Base-by-base conservation (phyloP, 352 stramenopile genomes). In the Phytophthora sojae region DNA sequence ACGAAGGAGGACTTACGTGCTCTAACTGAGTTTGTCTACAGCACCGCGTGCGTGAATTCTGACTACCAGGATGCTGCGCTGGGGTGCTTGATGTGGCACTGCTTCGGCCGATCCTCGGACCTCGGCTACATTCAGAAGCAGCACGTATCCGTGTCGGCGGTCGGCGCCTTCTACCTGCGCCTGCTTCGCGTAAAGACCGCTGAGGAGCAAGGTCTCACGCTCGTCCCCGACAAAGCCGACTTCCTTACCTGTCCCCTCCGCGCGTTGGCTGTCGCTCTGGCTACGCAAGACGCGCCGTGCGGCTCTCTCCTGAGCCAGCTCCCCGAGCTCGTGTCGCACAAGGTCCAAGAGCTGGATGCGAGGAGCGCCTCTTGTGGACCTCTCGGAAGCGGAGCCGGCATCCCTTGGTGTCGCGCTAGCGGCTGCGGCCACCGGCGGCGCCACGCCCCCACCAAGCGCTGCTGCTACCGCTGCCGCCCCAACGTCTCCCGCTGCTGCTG, bases 61-160 rank as follows among this genome's bases (percentile, higher is more conserved):
- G 73, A 81, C 60, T 81, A 79, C 59, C 64, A 82, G 45, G 66
- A 82, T 26, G 61, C 68, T 9, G 67, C 61, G 1, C 56, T 81
- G 3, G 29, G 77, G 1, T 67, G 69, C 8, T 14, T 83, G 1
- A 52, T 76, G 57, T 76, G 70, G 64, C 78, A 77, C 42, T 54
- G 75, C 8, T 82, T 86, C 35, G 63, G 66, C 0, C 62, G 65
- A 3, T 72, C 75, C 0, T 81, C 69, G 0, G 61, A 81, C n/a
- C 30, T 77, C 0, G 35, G 62, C 4, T 54, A 76, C 8, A 25
- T 83, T 0, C 52, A 26, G 2, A 81, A 75, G 25, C 61, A 72
- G n/a, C 64, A 69, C 14, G 26, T 80, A 9, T 69, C 67, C 9
- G 56, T 77, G 21, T 64, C 69, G 26, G 44, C 37, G 8, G 73